Base-by-base conservation (phyloP, 2,329 filamentous ascomycete species). In the Diaporthe sp. region DNA sequence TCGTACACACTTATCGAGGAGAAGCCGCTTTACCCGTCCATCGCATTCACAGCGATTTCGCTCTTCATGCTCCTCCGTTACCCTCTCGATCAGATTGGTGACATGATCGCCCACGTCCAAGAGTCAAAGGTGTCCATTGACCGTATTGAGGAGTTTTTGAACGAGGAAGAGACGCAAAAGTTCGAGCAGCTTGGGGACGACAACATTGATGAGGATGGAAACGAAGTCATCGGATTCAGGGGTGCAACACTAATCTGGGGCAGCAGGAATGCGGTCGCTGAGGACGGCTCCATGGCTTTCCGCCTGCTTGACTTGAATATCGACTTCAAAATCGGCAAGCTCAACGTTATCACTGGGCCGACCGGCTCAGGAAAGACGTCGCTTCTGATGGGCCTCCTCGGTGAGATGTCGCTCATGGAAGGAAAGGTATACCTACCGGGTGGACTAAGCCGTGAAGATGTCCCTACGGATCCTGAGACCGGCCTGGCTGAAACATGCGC, bases 41-140 rank as follows among this genome's bases (percentile, higher is more conserved):
- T 98, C 75, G 97, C 97, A 4, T 99, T 99, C 84, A 98, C 97
- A 2, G 95, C 97, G 50, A 92, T 99, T 71, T 98, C 97, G 0
- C 92, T 99, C 77, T 99, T 99, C 83, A 96, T 96, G 81, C 91
- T 99, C 53, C 91, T 99, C 19, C 93, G 97, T 63, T 94, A 98
- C 70, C 97, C 97, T 6, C 87, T 99, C 59, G 97, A 99, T 82
- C 96, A 98, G 84, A 89, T 99, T 71, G 97, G 97, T 68, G 97
- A 99, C 83, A 99, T 99, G 97, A 93, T 98, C 80, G 97, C 97
- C 15, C 97, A 98, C 84, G 96, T 99, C 5, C 95, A 98, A 85
- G 97, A 99, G 84, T 94, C 96, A 32, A 97, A 97, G 85, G 96
- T 99, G 27, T 99, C 97, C 0, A 92, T 99, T 69, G 96, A 98